phyloP scores from a whole-genome alignment of 768 basidiomycete species.

The Hemileccinum impolitum region DNA sequence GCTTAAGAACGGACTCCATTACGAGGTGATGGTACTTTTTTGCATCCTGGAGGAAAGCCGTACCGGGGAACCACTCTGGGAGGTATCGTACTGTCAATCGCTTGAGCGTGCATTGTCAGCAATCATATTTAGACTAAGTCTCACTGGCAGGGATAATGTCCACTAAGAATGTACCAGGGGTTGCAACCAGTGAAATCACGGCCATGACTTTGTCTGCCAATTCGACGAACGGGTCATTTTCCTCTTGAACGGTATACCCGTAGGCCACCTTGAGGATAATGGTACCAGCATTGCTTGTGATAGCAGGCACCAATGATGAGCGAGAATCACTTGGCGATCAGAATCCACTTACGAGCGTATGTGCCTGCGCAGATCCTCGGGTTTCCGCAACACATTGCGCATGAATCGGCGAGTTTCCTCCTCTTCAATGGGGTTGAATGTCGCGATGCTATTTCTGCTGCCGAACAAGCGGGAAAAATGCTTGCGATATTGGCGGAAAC shows the following conservation, averaged over 20 bases:
- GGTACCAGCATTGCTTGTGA: slow-evolving; percentile 7
- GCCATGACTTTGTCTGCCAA: slow-evolving; percentile 24
- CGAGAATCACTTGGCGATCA: not conserved
- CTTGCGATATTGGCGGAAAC: slow-evolving; percentile 15
- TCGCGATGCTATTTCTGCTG: slow-evolving; percentile 1
- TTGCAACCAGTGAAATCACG: slow-evolving; percentile 4
- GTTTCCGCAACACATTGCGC: slow-evolving; percentile 11
- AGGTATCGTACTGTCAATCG: slow-evolving; percentile 23
- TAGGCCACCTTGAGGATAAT: too few relatives aligned
- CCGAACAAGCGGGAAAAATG: slow-evolving; percentile 7
- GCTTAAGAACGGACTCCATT: slow-evolving; percentile 38
- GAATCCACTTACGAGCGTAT: slow-evolving; percentile 18
- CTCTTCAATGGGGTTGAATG: slow-evolving; percentile 16
- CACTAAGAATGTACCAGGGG: slow-evolving; percentile 20
- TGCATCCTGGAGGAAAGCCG: slow-evolving; percentile 32
- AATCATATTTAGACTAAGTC: not conserved
- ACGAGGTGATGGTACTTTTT: slow-evolving; percentile 26
- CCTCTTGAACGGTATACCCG: slow-evolving; percentile 36
- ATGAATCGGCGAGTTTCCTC: slow-evolving; percentile 18
- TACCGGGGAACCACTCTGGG: slow-evolving; percentile 36
- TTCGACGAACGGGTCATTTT: slow-evolving; percentile 35
- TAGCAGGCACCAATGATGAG: not conserved
- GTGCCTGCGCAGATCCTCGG: slow-evolving; percentile 14
- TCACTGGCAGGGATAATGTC: slow-evolving; percentile 21
- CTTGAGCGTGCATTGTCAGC: not conserved